These are phyloP conservation scores for Auriscalpium orientale DNA, from an alignment of 768 basidiomycete species.

Conservation along the genomic window DNA sequence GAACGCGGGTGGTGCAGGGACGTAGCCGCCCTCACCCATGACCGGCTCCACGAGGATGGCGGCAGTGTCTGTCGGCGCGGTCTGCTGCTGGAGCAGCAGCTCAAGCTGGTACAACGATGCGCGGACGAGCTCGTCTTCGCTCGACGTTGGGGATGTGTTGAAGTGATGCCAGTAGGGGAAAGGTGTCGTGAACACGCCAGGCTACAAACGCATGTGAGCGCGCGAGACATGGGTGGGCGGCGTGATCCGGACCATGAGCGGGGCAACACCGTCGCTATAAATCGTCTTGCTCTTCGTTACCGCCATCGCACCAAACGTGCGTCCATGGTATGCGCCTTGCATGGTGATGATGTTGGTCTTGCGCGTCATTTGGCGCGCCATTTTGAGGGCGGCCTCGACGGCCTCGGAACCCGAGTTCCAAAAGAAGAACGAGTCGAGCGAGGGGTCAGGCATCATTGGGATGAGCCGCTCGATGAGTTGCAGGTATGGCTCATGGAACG, in stretches of 20 bases:
- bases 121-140: conserved; percentile 48
- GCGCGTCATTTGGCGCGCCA: conserved; percentile 72
- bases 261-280: conserved; percentile 71
- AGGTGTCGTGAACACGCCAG: conserved; percentile 72
- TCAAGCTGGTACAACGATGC: conserved; percentile 76
- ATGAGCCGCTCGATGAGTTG: conserved; percentile 79
- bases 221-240: not conserved
- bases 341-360: conserved; percentile 85
- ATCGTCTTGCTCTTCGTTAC: conserved; percentile 92
- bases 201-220: conserved; percentile 34
- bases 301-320: conserved; percentile 90
- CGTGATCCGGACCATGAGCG: conserved; percentile 63
- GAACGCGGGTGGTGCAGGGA: conserved; percentile 77
- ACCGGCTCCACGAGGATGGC: conserved; percentile 94
- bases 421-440: conserved; percentile 93
- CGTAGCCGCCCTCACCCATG: conserved; percentile 93
- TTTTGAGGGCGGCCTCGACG: conserved; percentile 82
- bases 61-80: conserved; percentile 77
- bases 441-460: conserved; percentile 84
- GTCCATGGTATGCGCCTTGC: conserved; percentile 91
- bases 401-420: conserved; percentile 97
- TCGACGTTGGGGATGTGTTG: conserved; percentile 47
- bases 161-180: conserved; percentile 94
- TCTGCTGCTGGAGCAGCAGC: conserved; percentile 73
- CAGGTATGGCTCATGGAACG: conserved; percentile 80